Conservation (phyloP, 2,329 filamentous ascomycete genomes). For the Beauveria sp. region DNA sequence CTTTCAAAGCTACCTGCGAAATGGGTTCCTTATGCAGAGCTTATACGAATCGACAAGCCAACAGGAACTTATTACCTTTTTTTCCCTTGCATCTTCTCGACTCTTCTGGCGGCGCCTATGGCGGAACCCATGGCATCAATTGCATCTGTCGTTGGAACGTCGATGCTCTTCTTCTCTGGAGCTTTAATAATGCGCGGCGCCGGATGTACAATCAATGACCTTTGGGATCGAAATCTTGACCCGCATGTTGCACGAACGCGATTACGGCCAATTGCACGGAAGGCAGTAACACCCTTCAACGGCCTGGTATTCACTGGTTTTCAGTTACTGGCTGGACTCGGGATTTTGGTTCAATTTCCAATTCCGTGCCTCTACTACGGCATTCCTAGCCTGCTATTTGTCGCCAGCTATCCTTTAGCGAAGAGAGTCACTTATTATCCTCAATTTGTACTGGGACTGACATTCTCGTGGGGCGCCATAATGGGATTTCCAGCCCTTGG, state of each 20-base stretch:
- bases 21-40: slow-evolving; percentile 47
- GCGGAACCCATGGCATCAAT: slow-evolving; percentile 53
- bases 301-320: slow-evolving; percentile 66
- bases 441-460: slow-evolving; percentile 73
- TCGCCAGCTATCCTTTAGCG: slow-evolving; percentile 70
- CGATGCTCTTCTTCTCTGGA: slow-evolving; percentile 64
- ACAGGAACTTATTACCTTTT: slow-evolving; percentile 78
- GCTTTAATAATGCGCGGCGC: slow-evolving; percentile 81
- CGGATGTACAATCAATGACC: slow-evolving; percentile 83
- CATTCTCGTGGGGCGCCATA: slow-evolving; percentile 83
- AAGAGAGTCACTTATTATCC: slow-evolving; percentile 86
- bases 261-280: slow-evolving; percentile 71
- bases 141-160: slow-evolving; percentile 54
- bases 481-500: slow-evolving; percentile 83
- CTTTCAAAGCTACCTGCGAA: slow-evolving; percentile 61
- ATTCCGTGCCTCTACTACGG: slow-evolving; percentile 67
- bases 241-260: slow-evolving; percentile 69
- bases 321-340: slow-evolving; percentile 67
- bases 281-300: slow-evolving; percentile 64
- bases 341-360: slow-evolving; percentile 69
- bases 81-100: slow-evolving; percentile 79
- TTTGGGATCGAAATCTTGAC: slow-evolving; percentile 84
- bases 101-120: slow-evolving; percentile 69
- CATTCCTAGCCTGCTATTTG: slow-evolving; percentile 65
- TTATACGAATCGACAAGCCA: slow-evolving; percentile 74